Percentiles rank a stretch among this genome's conserved stretches.
phyloP scores from a whole-genome alignment of 2,329 filamentous ascomycete species.

The Microdochium trichocladiopsis region DNA sequence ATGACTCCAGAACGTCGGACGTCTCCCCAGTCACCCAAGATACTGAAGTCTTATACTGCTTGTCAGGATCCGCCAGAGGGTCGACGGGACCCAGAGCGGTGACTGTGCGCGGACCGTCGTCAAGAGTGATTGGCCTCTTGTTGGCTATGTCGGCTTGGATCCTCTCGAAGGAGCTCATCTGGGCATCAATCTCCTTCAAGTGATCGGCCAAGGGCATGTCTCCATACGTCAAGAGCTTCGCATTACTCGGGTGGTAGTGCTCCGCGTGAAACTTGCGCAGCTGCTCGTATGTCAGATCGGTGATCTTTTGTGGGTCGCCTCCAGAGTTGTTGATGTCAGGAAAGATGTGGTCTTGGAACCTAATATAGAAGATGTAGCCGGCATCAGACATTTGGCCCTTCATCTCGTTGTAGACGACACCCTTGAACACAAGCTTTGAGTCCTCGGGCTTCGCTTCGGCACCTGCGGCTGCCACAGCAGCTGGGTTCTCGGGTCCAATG shows the following conservation, averaged over 20 bases:
- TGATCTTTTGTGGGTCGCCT: constrained; percentile 93
- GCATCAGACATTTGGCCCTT: constrained; percentile 98
- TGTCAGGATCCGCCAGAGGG: constrained; percentile 75
- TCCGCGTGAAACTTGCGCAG: constrained; percentile 81
- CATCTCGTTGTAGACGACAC: constrained; percentile 99
- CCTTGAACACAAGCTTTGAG: constrained; percentile 83
- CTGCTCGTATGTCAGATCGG: constrained; percentile 87
- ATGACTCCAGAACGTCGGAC: constrained; percentile 77
- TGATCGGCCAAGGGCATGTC: constrained; percentile 83
- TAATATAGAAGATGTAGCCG: constrained; percentile 91
- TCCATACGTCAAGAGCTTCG: constrained; percentile 92
- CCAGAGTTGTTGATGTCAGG: constrained; percentile 95
- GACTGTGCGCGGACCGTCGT: constrained; percentile 58
- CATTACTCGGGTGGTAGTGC: constrained; percentile 96
- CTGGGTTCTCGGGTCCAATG: constrained; percentile 83
- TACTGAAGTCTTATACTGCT: constrained; percentile 88
- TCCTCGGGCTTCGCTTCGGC: constrained; percentile 43
- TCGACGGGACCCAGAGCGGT: constrained; percentile 77
- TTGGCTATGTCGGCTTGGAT: constrained; percentile 65
- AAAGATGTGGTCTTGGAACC: constrained; percentile 91
- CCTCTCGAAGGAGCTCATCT: constrained; percentile 66
- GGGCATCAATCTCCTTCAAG: constrained; percentile 68
- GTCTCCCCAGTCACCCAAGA: constrained; percentile 89
- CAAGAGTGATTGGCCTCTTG: constrained; percentile 68
- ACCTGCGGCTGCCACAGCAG: constrained; percentile 38